Percentiles rank a stretch among this genome's conserved stretches.
Evolutionary conservation across 202 grass and related monocot species (phyloP).

Genomic region (Zoysia matrella): DNA sequence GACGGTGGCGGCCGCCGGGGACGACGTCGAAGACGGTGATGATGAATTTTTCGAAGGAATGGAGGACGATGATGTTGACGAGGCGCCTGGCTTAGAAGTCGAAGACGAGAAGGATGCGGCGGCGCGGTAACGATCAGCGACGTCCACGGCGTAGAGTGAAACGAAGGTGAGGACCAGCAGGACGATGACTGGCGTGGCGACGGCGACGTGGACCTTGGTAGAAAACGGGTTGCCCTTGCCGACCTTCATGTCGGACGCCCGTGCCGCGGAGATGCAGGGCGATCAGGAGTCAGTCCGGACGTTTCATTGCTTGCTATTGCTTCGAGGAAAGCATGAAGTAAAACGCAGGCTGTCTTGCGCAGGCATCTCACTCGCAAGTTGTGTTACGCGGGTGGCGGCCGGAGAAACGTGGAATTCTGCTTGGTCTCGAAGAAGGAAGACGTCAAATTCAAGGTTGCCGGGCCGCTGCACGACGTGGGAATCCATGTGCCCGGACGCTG

Average conservation of each 20-base stretch:
- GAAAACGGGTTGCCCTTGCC: conserved; percentile 12
- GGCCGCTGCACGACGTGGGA: no score
- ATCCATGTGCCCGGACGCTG: no score
- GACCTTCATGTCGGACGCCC: conserved; percentile 38
- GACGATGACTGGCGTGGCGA: conserved; percentile 30
- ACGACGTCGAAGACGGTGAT: conserved; percentile 31
- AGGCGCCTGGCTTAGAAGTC: background rate
- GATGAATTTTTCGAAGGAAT: background rate
- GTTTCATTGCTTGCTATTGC: background rate
- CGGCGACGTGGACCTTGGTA: conserved; percentile 14
- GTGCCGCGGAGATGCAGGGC: background rate
- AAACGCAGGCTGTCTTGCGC: background rate
- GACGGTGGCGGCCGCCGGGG: no score
- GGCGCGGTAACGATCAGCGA: background rate
- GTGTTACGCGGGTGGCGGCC: no score
- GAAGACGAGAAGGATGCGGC: background rate
- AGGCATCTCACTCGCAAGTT: background rate
- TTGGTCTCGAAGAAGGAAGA: no score
- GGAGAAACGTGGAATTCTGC: no score
- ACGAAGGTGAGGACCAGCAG: conserved; percentile 39
- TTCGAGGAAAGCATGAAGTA: background rate
- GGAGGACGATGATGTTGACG: background rate
- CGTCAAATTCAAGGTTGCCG: no score
- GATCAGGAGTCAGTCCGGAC: background rate
- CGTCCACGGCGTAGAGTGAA: conserved; percentile 36